Evolutionary conservation across 2,329 filamentous ascomycete genomes (phyloP).

Genomic region (Cladosporium sp.): DNA sequence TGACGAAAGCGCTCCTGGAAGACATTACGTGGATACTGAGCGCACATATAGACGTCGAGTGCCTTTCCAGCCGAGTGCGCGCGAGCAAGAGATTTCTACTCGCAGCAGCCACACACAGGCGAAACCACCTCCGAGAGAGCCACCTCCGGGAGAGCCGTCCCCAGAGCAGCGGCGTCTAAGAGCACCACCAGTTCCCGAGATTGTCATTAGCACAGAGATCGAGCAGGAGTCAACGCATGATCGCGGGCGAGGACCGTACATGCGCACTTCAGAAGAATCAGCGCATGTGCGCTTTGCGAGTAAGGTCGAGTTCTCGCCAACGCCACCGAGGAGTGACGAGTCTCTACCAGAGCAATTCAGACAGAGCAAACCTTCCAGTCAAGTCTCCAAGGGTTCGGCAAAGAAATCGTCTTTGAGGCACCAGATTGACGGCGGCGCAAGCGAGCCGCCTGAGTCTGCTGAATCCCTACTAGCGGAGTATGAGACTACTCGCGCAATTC

Average conservation of each 20-base stretch:
- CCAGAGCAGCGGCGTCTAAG: not conserved
- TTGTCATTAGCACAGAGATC: not conserved
- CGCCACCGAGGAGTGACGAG: constrained; percentile 34
- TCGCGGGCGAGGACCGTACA: constrained; percentile 14
- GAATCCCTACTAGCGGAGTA: constrained; percentile 24
- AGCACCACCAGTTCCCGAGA: not conserved
- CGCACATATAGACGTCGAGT: not conserved
- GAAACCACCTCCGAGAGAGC: not conserved
- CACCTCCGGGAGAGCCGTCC: not conserved
- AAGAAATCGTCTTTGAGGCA: constrained; percentile 2
- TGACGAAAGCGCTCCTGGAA: not conserved
- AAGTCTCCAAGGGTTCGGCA: not conserved
- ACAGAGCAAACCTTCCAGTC: not conserved
- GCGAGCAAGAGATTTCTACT: not conserved
- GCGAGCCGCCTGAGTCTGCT: constrained; percentile 21
- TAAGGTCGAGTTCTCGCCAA: constrained; percentile 36
- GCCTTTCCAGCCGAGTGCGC: not conserved
- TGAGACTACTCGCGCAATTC: constrained; percentile 22
- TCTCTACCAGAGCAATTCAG: constrained; percentile 15
- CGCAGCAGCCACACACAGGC: not conserved
- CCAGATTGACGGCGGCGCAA: constrained; percentile 12
- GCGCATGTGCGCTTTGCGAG: constrained; percentile 34
- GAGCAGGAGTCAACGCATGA: not conserved
- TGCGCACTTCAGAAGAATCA: constrained; percentile 22
- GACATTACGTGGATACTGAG: constrained; percentile 10